These are phyloP conservation scores for Huntiella bhutanensis DNA, from an alignment of 2,329 filamentous ascomycete genomes.

Conservation along the genomic window DNA sequence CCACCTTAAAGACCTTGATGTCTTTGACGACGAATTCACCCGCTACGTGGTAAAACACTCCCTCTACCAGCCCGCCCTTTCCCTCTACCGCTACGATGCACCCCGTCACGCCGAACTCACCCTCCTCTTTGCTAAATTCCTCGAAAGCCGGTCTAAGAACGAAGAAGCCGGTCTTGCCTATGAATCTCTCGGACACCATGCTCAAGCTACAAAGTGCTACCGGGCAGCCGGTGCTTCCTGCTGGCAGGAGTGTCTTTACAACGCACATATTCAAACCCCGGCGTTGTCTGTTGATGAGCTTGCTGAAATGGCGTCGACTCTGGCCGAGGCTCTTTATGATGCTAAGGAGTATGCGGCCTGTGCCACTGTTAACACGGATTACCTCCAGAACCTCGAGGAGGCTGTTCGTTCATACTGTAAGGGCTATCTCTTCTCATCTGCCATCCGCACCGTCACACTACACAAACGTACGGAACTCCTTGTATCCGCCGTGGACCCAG, in stretches of 20 bases:
- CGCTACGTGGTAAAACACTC: slow-evolving; percentile 60
- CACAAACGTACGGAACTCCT: slow-evolving; percentile 44
- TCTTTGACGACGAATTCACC: slow-evolving; percentile 56
- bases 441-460: slow-evolving; percentile 56
- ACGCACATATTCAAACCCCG: slow-evolving; percentile 47
- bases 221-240: slow-evolving; percentile 53
- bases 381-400: slow-evolving; percentile 51
- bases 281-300: slow-evolving; percentile 43
- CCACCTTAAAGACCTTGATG: slow-evolving; percentile 54
- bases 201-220: slow-evolving; percentile 64
- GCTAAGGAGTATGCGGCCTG: slow-evolving; percentile 68
- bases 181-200: slow-evolving; percentile 62
- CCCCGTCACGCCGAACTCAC: slow-evolving; percentile 49
- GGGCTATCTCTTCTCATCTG: slow-evolving; percentile 72
- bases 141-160: slow-evolving; percentile 56
- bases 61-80: slow-evolving; percentile 60
- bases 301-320: slow-evolving; percentile 45
- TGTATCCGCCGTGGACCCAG: slow-evolving; percentile 49
- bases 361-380: slow-evolving; percentile 62
- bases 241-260: slow-evolving; percentile 82
- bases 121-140: slow-evolving; percentile 57
- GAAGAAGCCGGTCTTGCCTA: slow-evolving; percentile 81
- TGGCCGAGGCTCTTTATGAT: slow-evolving; percentile 66
- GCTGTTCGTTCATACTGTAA: slow-evolving; percentile 69
- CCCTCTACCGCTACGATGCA: slow-evolving; percentile 66